Base-by-base conservation (phyloP, 2,329 filamentous ascomycete genomes). In the Pyrenophora teres region DNA sequence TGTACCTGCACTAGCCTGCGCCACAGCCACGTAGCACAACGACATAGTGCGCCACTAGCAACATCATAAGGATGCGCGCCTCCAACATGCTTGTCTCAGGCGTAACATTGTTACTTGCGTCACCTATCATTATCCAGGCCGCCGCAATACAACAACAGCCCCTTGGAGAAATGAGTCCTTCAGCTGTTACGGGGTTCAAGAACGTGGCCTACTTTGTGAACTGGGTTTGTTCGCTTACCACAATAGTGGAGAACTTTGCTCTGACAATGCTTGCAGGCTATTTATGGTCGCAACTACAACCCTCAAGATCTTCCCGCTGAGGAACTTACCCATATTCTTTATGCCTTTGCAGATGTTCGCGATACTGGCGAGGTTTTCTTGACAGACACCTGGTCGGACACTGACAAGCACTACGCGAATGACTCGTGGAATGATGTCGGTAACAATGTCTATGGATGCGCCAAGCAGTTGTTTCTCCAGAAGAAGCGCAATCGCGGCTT, bases 351-450 rank as follows among this genome's bases (percentile, higher is more conserved):
- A 31, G 72, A 74, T 56, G 67, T 74, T 6, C 64, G 66, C 7
- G 72, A 74, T 5, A 62, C 69, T 10, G 72, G 72, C 13, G 69
- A 73, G 36, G 71, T 74, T 9, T 73, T 71, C 39, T 53, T 74
- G n/a, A 63, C 70, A 1, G 72, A 74, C 39, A 65, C 67, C 4
- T 74, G 68, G 65, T 61, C 71, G 30, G 72, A 74, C 46, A 66
- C 59, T 12, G 70, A 74, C 48, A 73, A 74, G 59, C 72, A 73
- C 56, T 74, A 74, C 48, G 36, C 64, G 4, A 64, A 49, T 16
- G 72, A 74, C 46, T 74, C 72, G 0, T 74, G 72, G 72, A 73
- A 74, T 35, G 72, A 74, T 56, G 64, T 70, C 10, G 72, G 72
- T 19, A 74, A 48, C 35, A 74, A 74, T 39, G 61, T 72, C 7